These are phyloP conservation scores for Solanum gracilifrons DNA, from an alignment of 257 asterid species.

Conservation along the genomic window DNA sequence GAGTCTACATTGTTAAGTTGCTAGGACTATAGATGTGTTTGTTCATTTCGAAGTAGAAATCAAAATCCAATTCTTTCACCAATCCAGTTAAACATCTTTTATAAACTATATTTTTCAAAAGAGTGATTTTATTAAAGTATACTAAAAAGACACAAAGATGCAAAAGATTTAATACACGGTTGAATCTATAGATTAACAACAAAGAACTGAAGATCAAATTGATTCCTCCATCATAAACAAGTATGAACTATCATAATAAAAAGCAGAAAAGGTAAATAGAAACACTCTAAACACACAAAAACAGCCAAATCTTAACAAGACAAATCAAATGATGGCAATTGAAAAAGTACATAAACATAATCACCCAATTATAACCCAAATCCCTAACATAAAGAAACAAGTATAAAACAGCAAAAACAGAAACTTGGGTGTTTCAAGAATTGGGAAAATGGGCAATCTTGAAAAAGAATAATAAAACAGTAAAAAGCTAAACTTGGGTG, in stretches of 20 bases:
- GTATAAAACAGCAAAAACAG: background rate
- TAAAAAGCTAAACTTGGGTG: background rate
- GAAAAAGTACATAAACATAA: background rate
- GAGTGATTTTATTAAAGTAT: background rate
- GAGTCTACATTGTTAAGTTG: background rate
- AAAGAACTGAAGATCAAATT: background rate
- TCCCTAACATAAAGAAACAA: background rate
- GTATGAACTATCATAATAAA: background rate
- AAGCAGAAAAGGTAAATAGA: background rate
- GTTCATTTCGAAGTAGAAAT: background rate
- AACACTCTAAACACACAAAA: background rate
- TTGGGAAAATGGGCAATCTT: background rate
- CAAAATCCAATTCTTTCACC: background rate
- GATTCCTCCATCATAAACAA: background rate
- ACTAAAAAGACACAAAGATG: background rate
- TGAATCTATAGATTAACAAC: background rate
- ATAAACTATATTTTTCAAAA: background rate
- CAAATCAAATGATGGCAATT: constrained; percentile 5
- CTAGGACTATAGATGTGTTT: background rate
- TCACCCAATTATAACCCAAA: background rate
- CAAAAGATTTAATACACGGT: background rate
- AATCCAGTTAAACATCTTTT: background rate
- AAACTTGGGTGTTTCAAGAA: background rate
- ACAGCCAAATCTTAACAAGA: background rate
- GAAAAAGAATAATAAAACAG: background rate